Conservation (phyloP, 805 yeast genomes). For the Yamadazyma akitaensis region DNA sequence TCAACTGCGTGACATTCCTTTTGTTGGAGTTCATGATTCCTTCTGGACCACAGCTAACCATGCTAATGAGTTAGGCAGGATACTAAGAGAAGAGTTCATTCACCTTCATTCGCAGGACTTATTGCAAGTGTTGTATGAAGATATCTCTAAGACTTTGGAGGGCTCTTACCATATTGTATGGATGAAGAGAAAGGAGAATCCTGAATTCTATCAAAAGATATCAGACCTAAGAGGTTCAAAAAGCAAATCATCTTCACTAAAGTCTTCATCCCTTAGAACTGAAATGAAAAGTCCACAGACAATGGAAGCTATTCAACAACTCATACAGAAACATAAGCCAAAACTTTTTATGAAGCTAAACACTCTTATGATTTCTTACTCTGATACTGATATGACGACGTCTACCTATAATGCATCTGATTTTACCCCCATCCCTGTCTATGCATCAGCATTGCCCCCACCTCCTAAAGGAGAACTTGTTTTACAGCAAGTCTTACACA, state of each 20-base stretch:
- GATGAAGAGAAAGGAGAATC: constrained; percentile 17
- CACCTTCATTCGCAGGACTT: constrained; percentile 28
- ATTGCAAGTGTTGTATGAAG: constrained; percentile 23
- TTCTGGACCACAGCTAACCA: constrained; percentile 40
- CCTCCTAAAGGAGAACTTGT: constrained; percentile 35
- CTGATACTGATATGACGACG: constrained; percentile 1
- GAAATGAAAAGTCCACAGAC: not conserved
- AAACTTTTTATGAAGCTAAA: constrained; percentile 16
- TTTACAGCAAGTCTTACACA: constrained; percentile 26
- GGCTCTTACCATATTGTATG: constrained; percentile 33
- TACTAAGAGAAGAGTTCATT: constrained; percentile 35
- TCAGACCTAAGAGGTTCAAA: not conserved
- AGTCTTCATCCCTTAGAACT: not conserved
- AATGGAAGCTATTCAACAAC: not conserved
- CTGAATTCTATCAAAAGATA: constrained; percentile 6
- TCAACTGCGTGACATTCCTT: constrained; percentile 18
- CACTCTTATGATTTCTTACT: constrained; percentile 1
- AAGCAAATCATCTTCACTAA: not conserved
- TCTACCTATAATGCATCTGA: constrained; percentile 1
- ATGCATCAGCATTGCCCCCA: constrained; percentile 24
- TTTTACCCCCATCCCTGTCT: constrained; percentile 27
- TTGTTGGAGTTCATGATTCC: constrained; percentile 43
- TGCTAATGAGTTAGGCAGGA: constrained; percentile 23
- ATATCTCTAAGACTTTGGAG: constrained; percentile 21
- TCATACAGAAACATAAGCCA: constrained; percentile 23